These are phyloP conservation scores for Ogataea kodamae DNA, from an alignment of 805 yeast genomes.

Conservation along the genomic window DNA sequence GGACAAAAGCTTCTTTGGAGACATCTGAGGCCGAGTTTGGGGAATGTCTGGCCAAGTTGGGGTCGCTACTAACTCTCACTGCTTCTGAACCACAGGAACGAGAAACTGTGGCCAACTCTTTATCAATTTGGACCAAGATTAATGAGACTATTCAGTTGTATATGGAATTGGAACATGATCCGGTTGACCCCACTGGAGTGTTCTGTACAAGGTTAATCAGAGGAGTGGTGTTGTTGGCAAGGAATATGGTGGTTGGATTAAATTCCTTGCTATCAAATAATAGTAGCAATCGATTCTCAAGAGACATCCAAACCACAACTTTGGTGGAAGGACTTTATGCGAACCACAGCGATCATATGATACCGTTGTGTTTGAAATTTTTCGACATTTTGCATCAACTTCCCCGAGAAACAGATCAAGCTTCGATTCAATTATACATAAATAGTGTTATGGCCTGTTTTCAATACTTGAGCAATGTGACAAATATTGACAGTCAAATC, in stretches of 20 bases:
- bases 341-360: conserved; percentile 12
- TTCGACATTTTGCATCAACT: conserved; percentile 5
- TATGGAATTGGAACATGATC: not conserved
- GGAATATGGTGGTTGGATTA: conserved; percentile 25
- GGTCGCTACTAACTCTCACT: conserved; percentile 14
- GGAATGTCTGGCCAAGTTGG: conserved; percentile 15
- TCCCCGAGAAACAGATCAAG: not conserved
- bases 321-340: conserved; percentile 15
- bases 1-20: not conserved
- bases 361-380: conserved; percentile 14
- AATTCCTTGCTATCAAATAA: conserved; percentile 8
- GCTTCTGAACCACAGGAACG: conserved; percentile 15
- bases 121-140: conserved; percentile 23
- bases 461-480: conserved; percentile 20
- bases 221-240: conserved; percentile 23
- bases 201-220: conserved; percentile 18
- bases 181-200: conserved; percentile 2
- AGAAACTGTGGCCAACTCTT: conserved; percentile 17
- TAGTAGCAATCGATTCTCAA: conserved; percentile 7
- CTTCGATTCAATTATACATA: conserved; percentile 5
- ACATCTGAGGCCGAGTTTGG: conserved; percentile 4
- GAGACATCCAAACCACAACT: conserved; percentile 13
- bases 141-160: conserved; percentile 12
- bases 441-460: conserved; percentile 14
- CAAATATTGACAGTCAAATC: conserved; percentile 8